These are phyloP conservation scores for Nicotiana rustica DNA, from an alignment of 305 asterid genomes.

Conservation along the genomic window DNA sequence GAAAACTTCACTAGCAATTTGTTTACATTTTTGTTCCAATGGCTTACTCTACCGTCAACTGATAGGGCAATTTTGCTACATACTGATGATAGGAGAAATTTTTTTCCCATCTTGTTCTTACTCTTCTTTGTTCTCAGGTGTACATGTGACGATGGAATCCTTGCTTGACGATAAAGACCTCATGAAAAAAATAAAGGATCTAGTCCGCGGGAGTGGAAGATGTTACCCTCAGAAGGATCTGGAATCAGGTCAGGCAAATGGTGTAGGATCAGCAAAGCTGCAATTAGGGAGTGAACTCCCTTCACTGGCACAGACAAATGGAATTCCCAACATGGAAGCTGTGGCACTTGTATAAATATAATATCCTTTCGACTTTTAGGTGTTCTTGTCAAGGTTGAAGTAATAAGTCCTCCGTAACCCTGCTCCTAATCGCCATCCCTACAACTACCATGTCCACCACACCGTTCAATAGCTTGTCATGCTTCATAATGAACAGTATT, in stretches of 20 bases:
- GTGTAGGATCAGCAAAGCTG: slow-evolving; percentile 44
- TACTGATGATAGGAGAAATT: background rate
- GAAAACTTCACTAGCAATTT: background rate
- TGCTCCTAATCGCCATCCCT: background rate
- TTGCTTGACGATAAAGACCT: slow-evolving; percentile 78
- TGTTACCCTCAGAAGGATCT: slow-evolving; percentile 57
- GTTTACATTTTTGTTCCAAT: background rate
- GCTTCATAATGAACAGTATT: background rate
- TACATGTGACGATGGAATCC: slow-evolving; percentile 85
- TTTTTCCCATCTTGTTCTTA: background rate
- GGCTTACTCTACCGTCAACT: background rate
- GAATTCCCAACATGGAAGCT: slow-evolving; percentile 42
- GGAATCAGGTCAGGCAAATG: slow-evolving; percentile 39
- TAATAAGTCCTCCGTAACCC: background rate
- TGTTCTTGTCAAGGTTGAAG: slow-evolving; percentile 9
- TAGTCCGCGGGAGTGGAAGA: slow-evolving; percentile 76
- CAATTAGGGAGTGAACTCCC: slow-evolving; percentile 39
- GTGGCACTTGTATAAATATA: slow-evolving; percentile 41
- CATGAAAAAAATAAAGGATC: slow-evolving; percentile 63
- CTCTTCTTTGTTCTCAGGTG: slow-evolving; percentile 57
- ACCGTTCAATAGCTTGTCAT: background rate
- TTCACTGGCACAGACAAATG: slow-evolving; percentile 31
- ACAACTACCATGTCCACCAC: background rate
- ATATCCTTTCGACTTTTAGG: background rate
- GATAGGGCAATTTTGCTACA: background rate